phyloP scores from a whole-genome alignment of 352 stramenopile species.

The Phytophthora citrophthora region DNA sequence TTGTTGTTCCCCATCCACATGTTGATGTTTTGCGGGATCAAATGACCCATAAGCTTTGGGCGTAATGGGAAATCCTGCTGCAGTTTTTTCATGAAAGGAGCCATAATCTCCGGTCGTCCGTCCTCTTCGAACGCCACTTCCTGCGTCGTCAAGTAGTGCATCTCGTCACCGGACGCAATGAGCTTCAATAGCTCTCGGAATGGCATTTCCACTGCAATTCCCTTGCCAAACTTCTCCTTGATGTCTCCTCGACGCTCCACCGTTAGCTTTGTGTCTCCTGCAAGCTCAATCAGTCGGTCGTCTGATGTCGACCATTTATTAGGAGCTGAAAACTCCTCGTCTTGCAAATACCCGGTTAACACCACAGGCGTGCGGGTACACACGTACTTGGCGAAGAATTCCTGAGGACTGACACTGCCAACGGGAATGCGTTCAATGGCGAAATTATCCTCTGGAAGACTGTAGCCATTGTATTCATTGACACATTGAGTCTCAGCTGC shows the following conservation, averaged over 20 bases:
- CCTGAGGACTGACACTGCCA: conserved; percentile 56
- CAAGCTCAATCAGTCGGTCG: conserved; percentile 64
- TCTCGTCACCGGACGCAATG: conserved; percentile 68
- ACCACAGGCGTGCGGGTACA: conserved; percentile 84
- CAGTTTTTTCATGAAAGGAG: conserved; percentile 80
- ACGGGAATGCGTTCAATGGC: conserved; percentile 63
- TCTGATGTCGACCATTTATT: conserved; percentile 73
- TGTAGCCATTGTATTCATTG: conserved; percentile 74
- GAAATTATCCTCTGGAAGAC: conserved; percentile 49
- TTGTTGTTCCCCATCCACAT: conserved; percentile 96
- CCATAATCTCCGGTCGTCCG: conserved; percentile 85
- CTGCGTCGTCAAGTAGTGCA: conserved; percentile 92
- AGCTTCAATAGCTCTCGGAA: conserved; percentile 82
- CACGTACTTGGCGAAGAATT: conserved; percentile 85
- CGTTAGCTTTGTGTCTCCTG: conserved; percentile 71
- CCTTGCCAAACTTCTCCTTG: conserved; percentile 84
- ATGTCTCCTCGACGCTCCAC: conserved; percentile 77
- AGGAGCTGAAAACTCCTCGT: conserved; percentile 56
- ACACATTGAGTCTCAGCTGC: conserved; percentile 24
- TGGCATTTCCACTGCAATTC: conserved; percentile 85
- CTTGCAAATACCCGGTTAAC: conserved; percentile 63
- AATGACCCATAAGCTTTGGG: conserved; percentile 82
- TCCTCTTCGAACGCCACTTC: conserved; percentile 84
- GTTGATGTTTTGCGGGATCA: conserved; percentile 96
- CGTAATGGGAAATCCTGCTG: conserved; percentile 84